Evolutionary conservation across 2,329 filamentous ascomycete species (phyloP).

Genomic region (Talaromyces sp.): DNA sequence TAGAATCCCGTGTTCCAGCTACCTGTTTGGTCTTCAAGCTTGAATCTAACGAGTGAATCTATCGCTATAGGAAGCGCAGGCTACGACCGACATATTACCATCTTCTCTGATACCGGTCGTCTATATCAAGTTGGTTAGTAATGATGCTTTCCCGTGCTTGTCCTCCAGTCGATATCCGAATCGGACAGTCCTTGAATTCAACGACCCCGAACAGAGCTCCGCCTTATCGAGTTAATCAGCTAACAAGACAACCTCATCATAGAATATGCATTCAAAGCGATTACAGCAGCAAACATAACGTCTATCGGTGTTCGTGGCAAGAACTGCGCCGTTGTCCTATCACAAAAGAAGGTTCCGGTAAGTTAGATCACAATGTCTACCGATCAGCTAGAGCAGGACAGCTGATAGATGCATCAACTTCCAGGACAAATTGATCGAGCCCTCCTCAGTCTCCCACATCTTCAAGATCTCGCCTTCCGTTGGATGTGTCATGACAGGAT

Average conservation of each 20-base stretch:
- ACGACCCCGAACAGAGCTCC: not conserved
- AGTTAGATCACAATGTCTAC: constrained; percentile 36
- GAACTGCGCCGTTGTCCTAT: constrained; percentile 93
- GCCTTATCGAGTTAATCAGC: constrained; percentile 2
- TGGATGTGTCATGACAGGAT: constrained; percentile 97
- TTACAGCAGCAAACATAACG: constrained; percentile 98
- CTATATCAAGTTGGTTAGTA: constrained; percentile 98
- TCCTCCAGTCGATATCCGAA: not conserved
- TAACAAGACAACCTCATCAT: constrained; percentile 17
- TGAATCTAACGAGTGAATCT: constrained; percentile 2
- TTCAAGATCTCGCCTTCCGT: constrained; percentile 95
- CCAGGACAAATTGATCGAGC: constrained; percentile 98
- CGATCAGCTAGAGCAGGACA: not conserved
- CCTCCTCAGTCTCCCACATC: constrained; percentile 92
- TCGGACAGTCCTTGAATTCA: not conserved
- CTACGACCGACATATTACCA: constrained; percentile 98
- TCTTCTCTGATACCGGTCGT: constrained; percentile 98
- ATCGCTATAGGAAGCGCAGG: constrained; percentile 66
- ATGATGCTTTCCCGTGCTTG: not conserved
- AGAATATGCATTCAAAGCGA: constrained; percentile 99
- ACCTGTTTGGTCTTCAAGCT: constrained; percentile 29
- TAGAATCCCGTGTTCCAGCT: constrained; percentile 21
- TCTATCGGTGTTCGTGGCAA: constrained; percentile 94
- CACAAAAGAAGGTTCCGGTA: constrained; percentile 99
- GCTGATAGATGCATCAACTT: not conserved